Evolutionary conservation across 495 filamentous ascomycete genomes (phyloP), one percentile per base, ranked within the genome.

Genomic region (Xylaria venustula): DNA sequence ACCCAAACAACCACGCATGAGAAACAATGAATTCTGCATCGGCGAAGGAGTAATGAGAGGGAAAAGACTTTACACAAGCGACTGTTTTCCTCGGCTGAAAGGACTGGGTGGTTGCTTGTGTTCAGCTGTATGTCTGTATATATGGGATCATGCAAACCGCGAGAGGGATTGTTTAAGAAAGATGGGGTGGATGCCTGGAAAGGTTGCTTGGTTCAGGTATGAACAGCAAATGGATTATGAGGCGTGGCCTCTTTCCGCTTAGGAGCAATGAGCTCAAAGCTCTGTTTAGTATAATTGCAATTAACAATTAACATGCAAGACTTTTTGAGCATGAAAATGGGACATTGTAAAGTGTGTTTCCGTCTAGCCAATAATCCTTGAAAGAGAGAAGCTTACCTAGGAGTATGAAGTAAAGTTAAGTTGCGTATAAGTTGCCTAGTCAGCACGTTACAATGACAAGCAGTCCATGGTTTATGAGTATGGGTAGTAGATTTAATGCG

Each of bases 21-120:
- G 17, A 28, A 36, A 36, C 14, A 20, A 47, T 17, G 28, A 6
- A 36, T 12, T 42, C 25, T 62, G 66, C 66, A 71, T 67, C 25
- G 40, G 45, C 34, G 30, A 26, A 45, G 65, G 64, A 52, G 66
- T 60, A 32, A 55, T 36, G 7, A 51, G 26, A 28, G 23, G 28
- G 14, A 40, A 36, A 36, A 26, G 48, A 17, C 3, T 45, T 41
- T 42, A 46, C 46, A 55, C 60, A 54, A 63, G 57, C 47, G 62
- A 45, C 34, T 58, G 28, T 45, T 62, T 54, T 37, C 15, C 25
- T 19, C 30, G 3, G 26, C 17, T 44, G 19, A 12, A 34, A 52
- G n/a, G n/a, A 45, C 19, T 26, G 36, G 6, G 25, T 22, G 17
- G 25, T 40, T 51, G 49, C 23, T 32, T 48, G 42, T 34, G 42